phyloP scores from a whole-genome alignment of 108 stramenopile species.

The Nitzschia inconspicua region DNA sequence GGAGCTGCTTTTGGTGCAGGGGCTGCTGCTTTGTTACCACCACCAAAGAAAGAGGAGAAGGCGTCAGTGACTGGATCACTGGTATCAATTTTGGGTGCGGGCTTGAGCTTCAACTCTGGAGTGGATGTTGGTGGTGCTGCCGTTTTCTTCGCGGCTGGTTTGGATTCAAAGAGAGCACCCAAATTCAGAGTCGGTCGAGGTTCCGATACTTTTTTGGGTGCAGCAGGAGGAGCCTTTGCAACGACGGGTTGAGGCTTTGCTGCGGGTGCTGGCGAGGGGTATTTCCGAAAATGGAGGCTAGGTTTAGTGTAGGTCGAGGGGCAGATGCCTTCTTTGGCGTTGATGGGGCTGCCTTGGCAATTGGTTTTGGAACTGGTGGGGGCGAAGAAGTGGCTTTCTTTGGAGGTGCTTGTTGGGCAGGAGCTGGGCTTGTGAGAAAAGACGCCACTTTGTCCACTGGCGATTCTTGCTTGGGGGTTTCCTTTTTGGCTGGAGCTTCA shows the following conservation, averaged over 20 bases:
- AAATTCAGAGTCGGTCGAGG: slow-evolving; percentile 2
- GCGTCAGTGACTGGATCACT: neutral
- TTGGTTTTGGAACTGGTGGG: too few species aligned
- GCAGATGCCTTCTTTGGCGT: neutral
- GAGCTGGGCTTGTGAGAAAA: too few species aligned
- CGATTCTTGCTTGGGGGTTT: too few species aligned
- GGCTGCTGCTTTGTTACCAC: too few species aligned
- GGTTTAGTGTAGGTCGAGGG: slow-evolving; percentile 7
- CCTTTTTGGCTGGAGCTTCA: neutral
- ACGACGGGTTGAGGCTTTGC: neutral
- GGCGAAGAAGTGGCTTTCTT: neutral
- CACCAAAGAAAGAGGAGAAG: slow-evolving; percentile 14
- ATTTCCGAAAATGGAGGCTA: slow-evolving; percentile 6
- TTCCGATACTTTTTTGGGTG: slow-evolving; percentile 1
- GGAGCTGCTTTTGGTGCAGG: too few species aligned
- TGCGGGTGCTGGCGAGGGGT: slow-evolving; percentile 1
- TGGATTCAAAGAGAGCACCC: slow-evolving; percentile 13
- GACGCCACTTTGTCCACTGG: too few species aligned
- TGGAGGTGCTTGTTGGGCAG: slow-evolving; percentile 4
- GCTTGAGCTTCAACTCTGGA: too few species aligned
- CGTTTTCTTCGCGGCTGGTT: slow-evolving; percentile 3
- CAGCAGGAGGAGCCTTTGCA: slow-evolving; percentile 7
- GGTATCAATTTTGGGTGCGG: neutral
- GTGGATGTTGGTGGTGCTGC: too few species aligned
- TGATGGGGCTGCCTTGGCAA: neutral